These are phyloP conservation scores for Piromyces sp. DNA, from an alignment of 192 early-diverging fungal genomes.

Conservation along the genomic window DNA sequence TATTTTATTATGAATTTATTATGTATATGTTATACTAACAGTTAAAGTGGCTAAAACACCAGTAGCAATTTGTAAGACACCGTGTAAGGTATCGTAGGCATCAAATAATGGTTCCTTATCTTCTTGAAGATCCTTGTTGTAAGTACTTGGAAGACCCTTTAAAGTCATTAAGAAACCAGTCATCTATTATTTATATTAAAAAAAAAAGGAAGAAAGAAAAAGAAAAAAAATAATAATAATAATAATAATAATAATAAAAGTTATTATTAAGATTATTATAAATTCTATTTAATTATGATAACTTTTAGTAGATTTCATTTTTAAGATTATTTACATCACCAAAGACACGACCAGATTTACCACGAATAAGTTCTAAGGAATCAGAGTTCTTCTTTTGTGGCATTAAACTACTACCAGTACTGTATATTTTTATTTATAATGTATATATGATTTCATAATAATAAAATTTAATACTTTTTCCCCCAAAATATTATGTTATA, in stretches of 20 bases:
- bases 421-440: constrained; percentile 10
- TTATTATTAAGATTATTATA: too few species aligned
- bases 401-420: constrained; percentile 94
- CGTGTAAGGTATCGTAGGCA: constrained; percentile 70
- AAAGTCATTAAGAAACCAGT: constrained; percentile 94
- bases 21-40: too few species aligned
- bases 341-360: constrained; percentile 92
- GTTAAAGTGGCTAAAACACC: constrained; percentile 82
- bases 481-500: too few species aligned
- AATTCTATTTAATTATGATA: too few species aligned
- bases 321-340: constrained; percentile 62
- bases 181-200: constrained; percentile 42
- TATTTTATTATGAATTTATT: too few species aligned
- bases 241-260: too few species aligned
- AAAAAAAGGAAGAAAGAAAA: too few species aligned
- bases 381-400: constrained; percentile 99
- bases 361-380: constrained; percentile 82
- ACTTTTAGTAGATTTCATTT: too few species aligned
- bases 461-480: not conserved
- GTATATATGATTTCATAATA: not conserved
- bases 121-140: constrained; percentile 98
- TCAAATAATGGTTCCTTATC: constrained; percentile 99
- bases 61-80: constrained; percentile 79
- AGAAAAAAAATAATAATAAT: too few species aligned
- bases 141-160: constrained; percentile 92